These are phyloP conservation scores for Picochlorum costavermella DNA, from an alignment of 139 green algal genomes.

Conservation along the genomic window DNA sequence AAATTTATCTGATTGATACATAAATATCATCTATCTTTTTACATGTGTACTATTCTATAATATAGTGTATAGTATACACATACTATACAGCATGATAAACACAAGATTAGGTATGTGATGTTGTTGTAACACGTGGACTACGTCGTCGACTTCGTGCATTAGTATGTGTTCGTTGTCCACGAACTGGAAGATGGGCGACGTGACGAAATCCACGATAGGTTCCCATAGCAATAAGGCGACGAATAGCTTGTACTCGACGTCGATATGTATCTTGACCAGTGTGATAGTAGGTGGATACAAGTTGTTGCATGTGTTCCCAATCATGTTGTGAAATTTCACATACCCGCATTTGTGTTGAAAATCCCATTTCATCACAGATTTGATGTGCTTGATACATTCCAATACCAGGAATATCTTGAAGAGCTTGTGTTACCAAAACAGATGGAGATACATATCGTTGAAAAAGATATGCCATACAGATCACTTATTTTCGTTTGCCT, in stretches of 20 bases:
- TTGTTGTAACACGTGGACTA: background rate
- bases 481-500: slow-evolving; percentile 36
- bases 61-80: too few relatives aligned
- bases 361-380: slow-evolving; percentile 38
- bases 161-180: slow-evolving; percentile 44
- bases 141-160: slow-evolving; percentile 35
- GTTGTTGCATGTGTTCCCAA: slow-evolving; percentile 33
- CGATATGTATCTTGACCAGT: slow-evolving; percentile 28
- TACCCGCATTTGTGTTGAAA: slow-evolving; percentile 32
- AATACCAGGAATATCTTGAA: slow-evolving; percentile 35
- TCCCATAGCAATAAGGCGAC: slow-evolving; percentile 38
- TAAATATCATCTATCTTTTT: background rate
- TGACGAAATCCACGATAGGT: slow-evolving; percentile 46
- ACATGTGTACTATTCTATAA: background rate
- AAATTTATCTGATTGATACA: background rate
- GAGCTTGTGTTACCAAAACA: slow-evolving; percentile 26
- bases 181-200: slow-evolving; percentile 35
- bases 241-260: slow-evolving; percentile 24
- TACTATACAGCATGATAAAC: too few relatives aligned
- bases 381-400: slow-evolving; percentile 27
- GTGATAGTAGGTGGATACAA: slow-evolving; percentile 35
- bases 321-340: slow-evolving; percentile 28
- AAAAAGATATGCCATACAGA: slow-evolving; percentile 36
- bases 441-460: slow-evolving; percentile 35
- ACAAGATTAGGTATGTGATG: too few relatives aligned